phyloP scores from a whole-genome alignment of 371 early-diverging fungal genomes.

The Mucor plumbeus region DNA sequence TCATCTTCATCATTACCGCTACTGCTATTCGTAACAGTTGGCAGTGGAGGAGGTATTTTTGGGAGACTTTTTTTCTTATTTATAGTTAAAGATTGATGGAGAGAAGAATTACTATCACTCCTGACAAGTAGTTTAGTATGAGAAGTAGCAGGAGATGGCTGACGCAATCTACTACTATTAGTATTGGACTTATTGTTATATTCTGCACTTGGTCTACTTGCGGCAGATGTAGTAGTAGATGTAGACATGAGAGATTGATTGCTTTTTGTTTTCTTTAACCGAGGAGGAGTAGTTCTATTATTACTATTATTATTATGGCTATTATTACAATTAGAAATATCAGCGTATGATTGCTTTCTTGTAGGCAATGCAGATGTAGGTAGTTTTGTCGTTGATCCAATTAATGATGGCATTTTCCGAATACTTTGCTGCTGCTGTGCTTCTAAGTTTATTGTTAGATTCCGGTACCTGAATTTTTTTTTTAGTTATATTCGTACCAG shows the following conservation, averaged over 20 bases:
- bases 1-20: constrained; percentile 13
- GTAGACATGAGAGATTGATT: constrained; percentile 19
- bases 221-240: constrained; percentile 11
- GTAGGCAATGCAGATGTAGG: constrained; percentile 7
- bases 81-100: constrained; percentile 5
- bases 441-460: background rate
- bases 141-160: constrained; percentile 20
- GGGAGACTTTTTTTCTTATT: constrained; percentile 22
- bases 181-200: background rate
- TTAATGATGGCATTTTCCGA: background rate
- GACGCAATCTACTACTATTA: constrained; percentile 19
- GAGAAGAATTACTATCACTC: constrained; percentile 18
- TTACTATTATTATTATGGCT: background rate
- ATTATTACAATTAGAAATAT: background rate
- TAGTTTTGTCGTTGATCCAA: background rate
- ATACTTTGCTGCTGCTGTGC: background rate
- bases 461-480: background rate
- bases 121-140: constrained; percentile 8
- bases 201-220: constrained; percentile 1
- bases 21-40: constrained; percentile 1
- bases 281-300: constrained; percentile 2
- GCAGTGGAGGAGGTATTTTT: background rate
- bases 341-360: constrained; percentile 13
- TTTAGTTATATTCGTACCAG: background rate
- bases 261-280: constrained; percentile 21